Conservation (phyloP, 768 basidiomycete genomes). For the Termitomyces sp. region DNA sequence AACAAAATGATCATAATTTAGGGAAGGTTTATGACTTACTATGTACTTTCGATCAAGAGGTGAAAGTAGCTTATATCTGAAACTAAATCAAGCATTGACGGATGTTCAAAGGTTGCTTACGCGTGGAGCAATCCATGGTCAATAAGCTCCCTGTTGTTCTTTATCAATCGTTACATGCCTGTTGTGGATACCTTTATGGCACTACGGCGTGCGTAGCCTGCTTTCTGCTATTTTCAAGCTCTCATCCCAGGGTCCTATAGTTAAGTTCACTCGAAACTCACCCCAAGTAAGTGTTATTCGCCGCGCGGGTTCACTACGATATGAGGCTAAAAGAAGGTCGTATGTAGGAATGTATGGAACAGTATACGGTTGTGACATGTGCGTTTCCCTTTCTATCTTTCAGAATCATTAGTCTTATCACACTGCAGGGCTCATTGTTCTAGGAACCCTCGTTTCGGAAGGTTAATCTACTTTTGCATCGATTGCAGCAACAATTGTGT, state of each 20-base stretch:
- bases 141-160: slow-evolving; percentile 29
- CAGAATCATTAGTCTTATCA: not conserved
- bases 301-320: too few relatives aligned
- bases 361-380: slow-evolving; percentile 30
- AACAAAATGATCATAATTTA: not conserved
- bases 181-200: slow-evolving; percentile 35
- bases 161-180: slow-evolving; percentile 37
- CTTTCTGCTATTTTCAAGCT: not conserved
- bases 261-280: slow-evolving; percentile 7
- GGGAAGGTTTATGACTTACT: slow-evolving; percentile 31
- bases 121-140: slow-evolving; percentile 29
- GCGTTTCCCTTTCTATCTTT: slow-evolving; percentile 2
- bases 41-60: slow-evolving; percentile 35
- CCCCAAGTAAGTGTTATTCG: slow-evolving; percentile 3
- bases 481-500: not conserved
- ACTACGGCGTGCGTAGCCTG: slow-evolving; percentile 22
- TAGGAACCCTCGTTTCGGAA: slow-evolving; percentile 36
- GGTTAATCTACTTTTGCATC: slow-evolving; percentile 14
- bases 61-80: not conserved
- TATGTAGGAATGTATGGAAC: slow-evolving; percentile 20
- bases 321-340: not conserved
- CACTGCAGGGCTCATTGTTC: slow-evolving; percentile 26
- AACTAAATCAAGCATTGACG: not conserved
- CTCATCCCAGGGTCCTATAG: not conserved
- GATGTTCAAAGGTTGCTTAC: slow-evolving; percentile 23